These are phyloP conservation scores for Mycena sp. DNA, from an alignment of 1,284 basidiomycete genomes.

Conservation along the genomic window DNA sequence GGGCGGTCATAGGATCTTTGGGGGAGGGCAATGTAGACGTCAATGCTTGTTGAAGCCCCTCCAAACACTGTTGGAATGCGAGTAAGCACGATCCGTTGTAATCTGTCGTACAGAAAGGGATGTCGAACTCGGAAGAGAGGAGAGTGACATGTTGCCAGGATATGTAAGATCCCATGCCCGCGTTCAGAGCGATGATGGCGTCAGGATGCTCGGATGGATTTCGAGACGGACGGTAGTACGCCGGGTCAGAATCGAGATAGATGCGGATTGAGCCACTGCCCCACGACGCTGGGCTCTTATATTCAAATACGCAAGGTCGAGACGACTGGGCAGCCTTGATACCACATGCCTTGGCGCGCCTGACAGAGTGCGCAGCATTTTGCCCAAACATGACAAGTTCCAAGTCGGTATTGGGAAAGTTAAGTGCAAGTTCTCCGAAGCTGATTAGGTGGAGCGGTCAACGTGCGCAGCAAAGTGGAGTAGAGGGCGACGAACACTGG, in stretches of 20 bases:
- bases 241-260: constrained; percentile 6
- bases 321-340: not conserved
- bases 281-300: not conserved
- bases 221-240: constrained; percentile 12
- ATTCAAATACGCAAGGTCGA: constrained; percentile 6
- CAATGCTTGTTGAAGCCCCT: not conserved
- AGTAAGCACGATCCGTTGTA: not conserved
- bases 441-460: not conserved
- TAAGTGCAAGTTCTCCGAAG: constrained; percentile 13
- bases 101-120: constrained; percentile 11
- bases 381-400: constrained; percentile 8
- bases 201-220: constrained; percentile 2
- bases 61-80: not conserved
- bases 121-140: constrained; percentile 10
- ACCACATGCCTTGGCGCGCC: constrained; percentile 5
- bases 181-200: constrained; percentile 16
- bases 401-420: constrained; percentile 13
- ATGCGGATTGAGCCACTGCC: not conserved
- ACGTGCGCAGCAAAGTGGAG: not conserved
- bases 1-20: not conserved
- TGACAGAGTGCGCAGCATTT: not conserved
- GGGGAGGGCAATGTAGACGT: not conserved
- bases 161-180: constrained; percentile 4
- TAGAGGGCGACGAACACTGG: constrained; percentile 23
- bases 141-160: constrained; percentile 14